Evolutionary conservation across 495 filamentous ascomycete species (phyloP), one percentile per base, ranked within the genome.

Genomic region (Cladorrhinum samala): DNA sequence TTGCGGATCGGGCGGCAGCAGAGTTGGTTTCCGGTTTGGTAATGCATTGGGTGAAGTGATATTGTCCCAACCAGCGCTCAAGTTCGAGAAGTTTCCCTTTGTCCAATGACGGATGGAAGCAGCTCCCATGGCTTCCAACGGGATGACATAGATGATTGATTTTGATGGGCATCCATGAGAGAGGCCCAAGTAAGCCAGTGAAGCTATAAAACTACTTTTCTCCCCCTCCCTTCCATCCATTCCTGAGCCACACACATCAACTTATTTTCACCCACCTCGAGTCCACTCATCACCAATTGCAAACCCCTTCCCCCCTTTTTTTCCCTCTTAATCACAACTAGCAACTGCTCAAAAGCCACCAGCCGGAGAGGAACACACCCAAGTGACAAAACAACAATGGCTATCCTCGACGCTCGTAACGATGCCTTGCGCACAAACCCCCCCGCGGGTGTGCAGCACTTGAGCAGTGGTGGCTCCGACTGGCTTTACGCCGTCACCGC

Each of bases 401-500:
- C 56, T n/a, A 24, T 58, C 48, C 25, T 66, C 20, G 2, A 39
- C 18, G 9, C 50, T 33, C 63, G 63, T 19, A 77, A 78, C 60
- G 68, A 69, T 21, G 75, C 75, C 24, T 58, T 78, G 17, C 51
- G 56, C 25, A 58, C 69, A 62, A 73, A 79, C 63, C 76, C 71
- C 2, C 72, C 74, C 1, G 43, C 49, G 9, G 73, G 69, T 6
- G 57, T 66, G 49, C 60, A 70, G 30, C 56, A 41, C 39, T 65
- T 78, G n/a, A 67, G 60, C 23, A 62, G 59, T 16, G 64, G 73
- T 48, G 74, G 74, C 37, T 76, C 72, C 52, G 61, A 75, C 68
- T 77, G 74, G 74, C 53, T 76, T 27, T 77, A 61, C 58, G 61
- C 73, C 18, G 73, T 71, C 11, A 68, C 69, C 13, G 69, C 75